Evolutionary conservation across 108 stramenopile genomes (phyloP).

Genomic region (Fistulifera pelliculosa): DNA sequence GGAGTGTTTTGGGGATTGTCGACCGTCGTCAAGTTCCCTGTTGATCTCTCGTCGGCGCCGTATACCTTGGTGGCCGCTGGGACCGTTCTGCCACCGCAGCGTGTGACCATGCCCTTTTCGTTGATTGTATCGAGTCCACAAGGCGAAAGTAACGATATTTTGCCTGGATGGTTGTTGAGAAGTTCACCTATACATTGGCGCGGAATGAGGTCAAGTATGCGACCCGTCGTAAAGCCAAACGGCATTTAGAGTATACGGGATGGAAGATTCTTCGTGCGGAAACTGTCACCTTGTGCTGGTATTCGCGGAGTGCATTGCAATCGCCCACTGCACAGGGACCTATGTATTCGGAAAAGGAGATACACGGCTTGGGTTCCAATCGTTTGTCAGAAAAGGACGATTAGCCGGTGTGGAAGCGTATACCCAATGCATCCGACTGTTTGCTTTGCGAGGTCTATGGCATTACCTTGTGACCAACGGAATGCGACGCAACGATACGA

Average conservation of each 20-base stretch:
- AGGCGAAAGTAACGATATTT: conserved; percentile 56
- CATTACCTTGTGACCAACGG: conserved; percentile 12
- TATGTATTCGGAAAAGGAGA: conserved; percentile 27
- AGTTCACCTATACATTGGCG: conserved; percentile 80
- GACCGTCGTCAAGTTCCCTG: conserved; percentile 80
- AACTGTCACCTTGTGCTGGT: conserved; percentile 46
- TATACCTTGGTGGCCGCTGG: conserved; percentile 92
- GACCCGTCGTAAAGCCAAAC: conserved; percentile 55
- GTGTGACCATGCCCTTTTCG: conserved; percentile 83
- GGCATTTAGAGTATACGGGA: conserved; percentile 66
- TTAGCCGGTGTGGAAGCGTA: conserved; percentile 63
- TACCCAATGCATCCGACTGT: conserved; percentile 59
- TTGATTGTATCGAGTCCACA: conserved; percentile 47
- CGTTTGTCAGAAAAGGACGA: conserved; percentile 46
- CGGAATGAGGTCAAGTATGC: conserved; percentile 80
- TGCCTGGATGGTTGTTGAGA: conserved; percentile 86
- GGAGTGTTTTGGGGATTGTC: conserved; percentile 91
- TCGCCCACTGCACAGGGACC: not conserved
- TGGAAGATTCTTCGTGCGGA: conserved; percentile 66
- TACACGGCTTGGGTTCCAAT: conserved; percentile 56
- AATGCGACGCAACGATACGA: not conserved
- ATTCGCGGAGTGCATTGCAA: conserved; percentile 32
- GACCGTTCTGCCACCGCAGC: conserved; percentile 67
- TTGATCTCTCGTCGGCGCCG: conserved; percentile 69
- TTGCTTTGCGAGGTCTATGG: conserved; percentile 64